Conservation (phyloP, 805 yeast species). For the Candida tammaniensis region DNA sequence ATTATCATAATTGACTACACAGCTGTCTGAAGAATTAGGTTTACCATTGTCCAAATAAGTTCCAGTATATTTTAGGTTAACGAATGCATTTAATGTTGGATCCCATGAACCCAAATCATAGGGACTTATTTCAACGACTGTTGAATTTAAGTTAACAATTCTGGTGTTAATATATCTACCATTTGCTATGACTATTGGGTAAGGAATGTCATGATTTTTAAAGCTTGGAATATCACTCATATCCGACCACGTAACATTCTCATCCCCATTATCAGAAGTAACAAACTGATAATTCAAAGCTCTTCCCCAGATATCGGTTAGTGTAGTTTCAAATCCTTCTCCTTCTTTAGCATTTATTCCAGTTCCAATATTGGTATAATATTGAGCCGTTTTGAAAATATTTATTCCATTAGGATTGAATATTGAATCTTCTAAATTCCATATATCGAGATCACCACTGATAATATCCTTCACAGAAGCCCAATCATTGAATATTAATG, state of each 20-base stretch:
- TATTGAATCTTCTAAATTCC: constrained; percentile 68
- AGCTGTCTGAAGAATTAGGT: constrained; percentile 13
- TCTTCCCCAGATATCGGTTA: constrained; percentile 43
- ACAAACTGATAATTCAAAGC: constrained; percentile 34
- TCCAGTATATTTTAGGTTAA: constrained; percentile 30
- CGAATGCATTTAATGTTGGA: constrained; percentile 30
- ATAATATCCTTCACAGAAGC: constrained; percentile 30
- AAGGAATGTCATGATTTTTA: constrained; percentile 38
- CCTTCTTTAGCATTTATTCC: constrained; percentile 19
- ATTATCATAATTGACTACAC: constrained; percentile 33
- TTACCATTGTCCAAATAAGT: constrained; percentile 22
- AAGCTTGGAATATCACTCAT: constrained; percentile 36
- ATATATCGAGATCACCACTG: constrained; percentile 36
- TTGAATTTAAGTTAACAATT: constrained; percentile 62
- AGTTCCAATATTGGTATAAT: constrained; percentile 38
- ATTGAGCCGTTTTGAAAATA: constrained; percentile 47
- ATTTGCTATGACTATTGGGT: constrained; percentile 42
- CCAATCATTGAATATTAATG: constrained; percentile 37
- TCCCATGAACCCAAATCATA: constrained; percentile 45
- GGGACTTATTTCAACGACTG: constrained; percentile 45
- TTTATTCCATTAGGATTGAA: constrained; percentile 63
- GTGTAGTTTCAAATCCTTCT: constrained; percentile 33
- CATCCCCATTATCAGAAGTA: constrained; percentile 22
- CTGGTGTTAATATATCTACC: constrained; percentile 63
- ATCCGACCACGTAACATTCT: constrained; percentile 18